Conservation (phyloP, 345 rosid genomes). For the Brassica rapa region DNA sequence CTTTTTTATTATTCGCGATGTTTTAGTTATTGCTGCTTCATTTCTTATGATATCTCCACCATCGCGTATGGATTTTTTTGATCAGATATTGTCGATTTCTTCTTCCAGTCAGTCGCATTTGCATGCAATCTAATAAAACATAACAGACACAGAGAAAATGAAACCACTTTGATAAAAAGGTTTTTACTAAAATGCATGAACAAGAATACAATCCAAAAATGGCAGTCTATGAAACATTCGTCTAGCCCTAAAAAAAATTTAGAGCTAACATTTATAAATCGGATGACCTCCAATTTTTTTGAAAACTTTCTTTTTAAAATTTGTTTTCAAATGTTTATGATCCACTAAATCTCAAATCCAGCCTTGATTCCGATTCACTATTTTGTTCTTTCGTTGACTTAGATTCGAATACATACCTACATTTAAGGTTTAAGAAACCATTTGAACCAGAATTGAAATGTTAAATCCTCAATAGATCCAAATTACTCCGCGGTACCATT, state of each 20-base stretch:
- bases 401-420: not conserved
- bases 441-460: not conserved
- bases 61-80: not conserved
- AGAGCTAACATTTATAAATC: not conserved
- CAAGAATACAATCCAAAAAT: not conserved
- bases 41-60: not conserved
- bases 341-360: not conserved
- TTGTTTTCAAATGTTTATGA: not conserved
- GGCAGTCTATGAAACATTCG: not conserved
- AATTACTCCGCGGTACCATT: not conserved
- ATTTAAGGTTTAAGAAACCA: not conserved
- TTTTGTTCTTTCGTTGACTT: not conserved
- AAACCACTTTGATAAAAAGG: not conserved
- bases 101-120: not conserved
- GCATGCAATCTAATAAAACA: not conserved
- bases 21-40: constrained; percentile 12
- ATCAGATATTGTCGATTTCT: constrained; percentile 2
- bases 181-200: not conserved
- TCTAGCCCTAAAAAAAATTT: not conserved
- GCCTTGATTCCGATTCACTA: not conserved
- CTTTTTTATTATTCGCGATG: not conserved
- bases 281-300: not conserved
- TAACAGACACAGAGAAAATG: not conserved
- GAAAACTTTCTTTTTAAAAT: not conserved
- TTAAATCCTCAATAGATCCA: not conserved